A percentile compares a stretch with the other conserved stretches of the same genome.
Evolutionary conservation across 305 asterid species (phyloP).

Genomic region (Galium porrigens): DNA sequence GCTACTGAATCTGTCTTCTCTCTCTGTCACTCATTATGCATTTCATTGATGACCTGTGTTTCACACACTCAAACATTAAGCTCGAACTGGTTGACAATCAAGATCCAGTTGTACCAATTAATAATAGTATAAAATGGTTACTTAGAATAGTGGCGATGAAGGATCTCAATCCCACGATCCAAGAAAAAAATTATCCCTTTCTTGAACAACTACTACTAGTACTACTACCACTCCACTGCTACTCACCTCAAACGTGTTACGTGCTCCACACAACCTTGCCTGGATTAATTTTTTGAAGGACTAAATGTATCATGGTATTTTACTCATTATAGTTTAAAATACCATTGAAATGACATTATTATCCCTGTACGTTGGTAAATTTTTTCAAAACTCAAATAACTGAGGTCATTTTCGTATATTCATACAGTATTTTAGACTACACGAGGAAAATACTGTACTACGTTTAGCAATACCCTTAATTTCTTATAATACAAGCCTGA

Average conservation of each 20-base stretch:
- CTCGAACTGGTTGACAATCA: constrained; percentile 8
- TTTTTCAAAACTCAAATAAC: too few species aligned
- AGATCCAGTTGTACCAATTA: constrained; percentile 1
- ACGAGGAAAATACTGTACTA: too few species aligned
- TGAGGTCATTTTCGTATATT: too few species aligned
- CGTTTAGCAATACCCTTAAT: too few species aligned
- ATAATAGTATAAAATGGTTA: background rate
- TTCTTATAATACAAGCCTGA: too few species aligned
- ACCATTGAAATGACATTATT: too few species aligned
- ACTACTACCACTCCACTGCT: background rate
- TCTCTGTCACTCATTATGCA: background rate
- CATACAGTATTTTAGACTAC: too few species aligned
- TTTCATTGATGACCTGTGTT: constrained; percentile 14
- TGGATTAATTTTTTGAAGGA: too few species aligned
- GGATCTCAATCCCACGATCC: constrained; percentile 7
- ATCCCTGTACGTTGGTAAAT: too few species aligned
- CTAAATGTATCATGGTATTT: too few species aligned
- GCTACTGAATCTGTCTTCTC: constrained; percentile 11
- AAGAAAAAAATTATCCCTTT: constrained; percentile 8
- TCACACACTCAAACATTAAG: constrained; percentile 1
- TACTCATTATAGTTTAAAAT: too few species aligned
- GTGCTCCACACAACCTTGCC: constrained; percentile 28
- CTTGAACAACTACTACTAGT: constrained; percentile 3
- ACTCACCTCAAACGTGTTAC: constrained; percentile 10
- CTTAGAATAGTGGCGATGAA: constrained; percentile 7